Conservation (phyloP, 345 rosid species). For the Mercurialis annua region DNA sequence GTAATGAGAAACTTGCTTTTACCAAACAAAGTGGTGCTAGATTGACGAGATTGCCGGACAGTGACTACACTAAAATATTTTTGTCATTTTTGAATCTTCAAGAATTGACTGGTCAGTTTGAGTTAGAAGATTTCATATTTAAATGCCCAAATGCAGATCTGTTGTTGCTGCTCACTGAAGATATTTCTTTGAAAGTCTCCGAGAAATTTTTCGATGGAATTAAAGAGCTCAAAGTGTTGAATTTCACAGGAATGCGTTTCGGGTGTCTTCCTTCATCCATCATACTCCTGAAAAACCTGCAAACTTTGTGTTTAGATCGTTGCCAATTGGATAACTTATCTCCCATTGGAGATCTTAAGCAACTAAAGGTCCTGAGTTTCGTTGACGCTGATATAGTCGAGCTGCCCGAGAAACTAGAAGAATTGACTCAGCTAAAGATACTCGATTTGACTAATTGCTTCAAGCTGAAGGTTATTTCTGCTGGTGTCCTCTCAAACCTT, state of each 20-base stretch:
- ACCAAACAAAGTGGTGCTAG: neutral
- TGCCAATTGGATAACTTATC: neutral
- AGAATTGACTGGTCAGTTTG: constrained; percentile 1
- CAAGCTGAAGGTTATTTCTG: constrained; percentile 25
- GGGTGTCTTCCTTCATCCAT: constrained; percentile 9
- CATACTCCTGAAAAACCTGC: neutral
- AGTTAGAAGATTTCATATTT: too few relatives aligned
- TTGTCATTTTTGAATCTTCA: neutral
- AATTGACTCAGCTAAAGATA: too few relatives aligned
- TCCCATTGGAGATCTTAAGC: too few relatives aligned
- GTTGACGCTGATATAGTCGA: constrained; percentile 12
- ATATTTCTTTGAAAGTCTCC: neutral
- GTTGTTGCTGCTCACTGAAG: neutral
- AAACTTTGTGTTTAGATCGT: constrained; percentile 3
- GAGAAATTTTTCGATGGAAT: too few relatives aligned
- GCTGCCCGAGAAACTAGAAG: constrained; percentile 22
- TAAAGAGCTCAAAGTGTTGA: constrained; percentile 5
- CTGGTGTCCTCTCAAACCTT: constrained; percentile 26
- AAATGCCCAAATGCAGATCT: neutral
- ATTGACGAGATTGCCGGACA: neutral
- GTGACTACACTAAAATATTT: neutral
- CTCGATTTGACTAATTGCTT: too few relatives aligned
- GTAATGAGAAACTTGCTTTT: neutral
- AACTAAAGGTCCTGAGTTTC: constrained; percentile 33
- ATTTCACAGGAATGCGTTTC: neutral